Base-by-base conservation (phyloP, 257 asterid species). In the Solanum ossicruentum region DNA sequence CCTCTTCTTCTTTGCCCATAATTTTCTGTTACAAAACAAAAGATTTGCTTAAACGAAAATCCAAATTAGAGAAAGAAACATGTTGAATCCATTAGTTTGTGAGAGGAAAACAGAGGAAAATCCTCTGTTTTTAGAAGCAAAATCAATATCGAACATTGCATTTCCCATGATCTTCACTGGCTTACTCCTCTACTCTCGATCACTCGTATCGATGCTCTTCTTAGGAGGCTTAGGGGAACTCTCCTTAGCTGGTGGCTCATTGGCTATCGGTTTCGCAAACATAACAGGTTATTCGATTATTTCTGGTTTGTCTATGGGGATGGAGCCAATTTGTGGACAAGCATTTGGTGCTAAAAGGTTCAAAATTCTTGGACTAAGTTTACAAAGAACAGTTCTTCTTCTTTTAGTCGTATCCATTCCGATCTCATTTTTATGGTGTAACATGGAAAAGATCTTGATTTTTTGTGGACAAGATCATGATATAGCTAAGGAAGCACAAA, bases 311-410 rank as follows among this genome's bases (percentile, higher is more conserved):
- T 87, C 93, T 60, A 89, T 86, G 85, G 95, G 95, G 2, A 92
- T 92, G 94, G 95, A 92, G 83, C 93, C 94, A 23, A 91, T 92
- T 2, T 92, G 95, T 86, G 94, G 91, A 43, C 95, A 92, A 47
- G 93, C 95, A 23, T 92, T 83, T 55, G 95, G 95, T 5, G 95
- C 94, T 20, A 84, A 90, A 15, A 83, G 88, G 11, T 92, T 71
- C 85, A 89, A 89, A n/a, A 83, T 91, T 66, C 85, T 92, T 5
- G 92, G 94, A 70, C 87, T 90, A 32, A 84, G 91, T 23, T 55
- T 92, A 0, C 95, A 91, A 43, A 84, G 90, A 66, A 88, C 93
- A 16, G 72, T 87, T 32, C 88, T 92, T 58, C 67, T 92, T 13
- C 86, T 92, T 61, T 87, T 91, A 45, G 43, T 91, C 2, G 15